Base-by-base conservation (phyloP, 2,329 filamentous ascomycete genomes). In the Xylariaceae sp. region DNA sequence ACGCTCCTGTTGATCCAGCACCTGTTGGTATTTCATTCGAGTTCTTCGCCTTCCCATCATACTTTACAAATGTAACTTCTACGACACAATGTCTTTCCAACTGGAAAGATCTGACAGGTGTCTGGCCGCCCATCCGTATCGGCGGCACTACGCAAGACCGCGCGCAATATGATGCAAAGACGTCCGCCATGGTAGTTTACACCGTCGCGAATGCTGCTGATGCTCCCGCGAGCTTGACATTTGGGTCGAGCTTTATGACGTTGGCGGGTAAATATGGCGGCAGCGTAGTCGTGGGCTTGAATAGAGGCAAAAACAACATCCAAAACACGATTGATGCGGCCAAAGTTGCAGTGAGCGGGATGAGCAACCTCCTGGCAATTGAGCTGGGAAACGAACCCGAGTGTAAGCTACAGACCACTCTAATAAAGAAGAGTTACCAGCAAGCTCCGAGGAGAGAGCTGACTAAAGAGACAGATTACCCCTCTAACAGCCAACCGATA, bases 121-220 rank as follows among this genome's bases (percentile, higher is more conserved):
- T 71, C 9, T 82, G 78, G 78, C 81, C 82, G 6, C 82, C 81
- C 0, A 76, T 85, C 41, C 74, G 82, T 47, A 83, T 85, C 51
- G 83, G 83, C n/a, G 82, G 82, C 2, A 85, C 82, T 0, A 85
- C 82, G 0, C 81, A 84, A 73, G 82, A 85, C 61, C 77, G 82
- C 4, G 82, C 82, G 1, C 76, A 71, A 2, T 85, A 80, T 59
- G 77, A 84, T 65, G 62, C 81, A 1, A 65, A 69, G 1, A 77
- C 74, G 0, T 72, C 72, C 2, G 75, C 73, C 2, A 77, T 79
- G 7, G 82, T 86, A 1, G 76, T 75, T 2, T 85, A 85, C 60
- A 75, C 74, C 1, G 82, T 85, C 2, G 72, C 76, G 0, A 72
- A 72, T 34, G 60, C 80, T 0, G 71, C 69, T 1, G 80, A 82